Evolutionary conservation across 331 rosid genomes (phyloP).

Genomic region (Saraca asoca): DNA sequence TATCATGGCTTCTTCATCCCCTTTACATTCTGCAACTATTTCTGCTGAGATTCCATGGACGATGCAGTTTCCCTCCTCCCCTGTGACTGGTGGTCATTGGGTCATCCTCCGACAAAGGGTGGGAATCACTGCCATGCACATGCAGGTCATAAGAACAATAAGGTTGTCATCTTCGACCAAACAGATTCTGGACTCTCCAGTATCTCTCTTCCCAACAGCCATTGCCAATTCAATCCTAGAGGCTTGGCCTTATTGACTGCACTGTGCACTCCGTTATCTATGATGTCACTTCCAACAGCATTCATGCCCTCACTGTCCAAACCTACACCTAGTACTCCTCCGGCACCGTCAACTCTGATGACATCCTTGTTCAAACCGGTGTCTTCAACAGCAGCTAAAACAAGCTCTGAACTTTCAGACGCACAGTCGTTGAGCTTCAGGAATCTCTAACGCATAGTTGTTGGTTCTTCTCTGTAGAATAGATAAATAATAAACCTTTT

Average conservation of each 20-base stretch:
- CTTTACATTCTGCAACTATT: no score
- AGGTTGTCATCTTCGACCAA: conserved; percentile 70
- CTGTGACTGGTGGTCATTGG: conserved; percentile 54
- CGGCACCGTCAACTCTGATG: conserved; percentile 51
- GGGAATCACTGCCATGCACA: conserved; percentile 95
- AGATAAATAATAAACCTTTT: no score
- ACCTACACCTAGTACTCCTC: conserved; percentile 86
- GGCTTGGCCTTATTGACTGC: conserved; percentile 61
- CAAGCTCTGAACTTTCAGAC: conserved; percentile 48
- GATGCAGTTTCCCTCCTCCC: no score
- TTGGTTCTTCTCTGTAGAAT: conserved; percentile 81
- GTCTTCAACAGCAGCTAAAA: conserved; percentile 62
- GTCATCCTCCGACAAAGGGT: conserved; percentile 50
- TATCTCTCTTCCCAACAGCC: conserved; percentile 40
- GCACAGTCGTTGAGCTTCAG: conserved; percentile 41
- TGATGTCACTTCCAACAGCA: conserved; percentile 50
- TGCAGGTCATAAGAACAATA: conserved; percentile 75
- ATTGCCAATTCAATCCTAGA: conserved; percentile 34
- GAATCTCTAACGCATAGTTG: conserved; percentile 36
- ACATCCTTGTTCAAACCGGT: conserved; percentile 69
- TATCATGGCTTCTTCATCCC: no score
- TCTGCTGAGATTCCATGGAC: no score
- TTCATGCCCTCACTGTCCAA: conserved; percentile 57
- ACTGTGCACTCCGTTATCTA: conserved; percentile 75
- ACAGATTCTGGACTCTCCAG: conserved; percentile 88